Percentiles rank a stretch among this genome's conserved stretches.
Evolutionary conservation across 2,329 filamentous ascomycete species (phyloP).

Genomic region (Fusarium torreyae): DNA sequence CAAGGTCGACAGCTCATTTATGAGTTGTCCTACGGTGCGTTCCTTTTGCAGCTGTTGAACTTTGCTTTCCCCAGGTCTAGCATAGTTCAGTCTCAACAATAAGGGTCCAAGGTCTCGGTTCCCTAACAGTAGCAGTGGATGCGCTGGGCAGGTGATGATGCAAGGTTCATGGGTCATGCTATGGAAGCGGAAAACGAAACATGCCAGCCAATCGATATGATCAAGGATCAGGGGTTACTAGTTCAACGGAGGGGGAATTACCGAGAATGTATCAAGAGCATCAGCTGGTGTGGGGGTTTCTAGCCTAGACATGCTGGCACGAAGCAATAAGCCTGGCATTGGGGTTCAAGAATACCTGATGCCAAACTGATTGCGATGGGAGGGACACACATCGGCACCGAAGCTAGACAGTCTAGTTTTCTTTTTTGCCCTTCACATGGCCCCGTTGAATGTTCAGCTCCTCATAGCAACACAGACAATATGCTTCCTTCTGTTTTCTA

Average conservation of each 20-base stretch:
- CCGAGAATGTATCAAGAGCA: conserved; percentile 24
- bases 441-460: too few relatives aligned
- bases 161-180: conserved; percentile 36
- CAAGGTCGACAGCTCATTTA: too few relatives aligned
- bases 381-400: conserved; percentile 7
- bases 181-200: conserved; percentile 28
- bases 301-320: conserved; percentile 2
- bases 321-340: neutral
- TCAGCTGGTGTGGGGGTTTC: conserved; percentile 34
- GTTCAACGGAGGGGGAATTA: conserved; percentile 17
- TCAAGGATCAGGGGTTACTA: conserved; percentile 29
- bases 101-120: conserved; percentile 39
- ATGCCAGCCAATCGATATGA: conserved; percentile 26
- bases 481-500: neutral
- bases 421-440: neutral
- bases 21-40: neutral
- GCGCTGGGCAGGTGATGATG: conserved; percentile 33
- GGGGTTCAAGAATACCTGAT: neutral
- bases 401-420: neutral
- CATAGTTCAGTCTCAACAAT: conserved; percentile 27
- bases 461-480: neutral
- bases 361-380: conserved; percentile 3
- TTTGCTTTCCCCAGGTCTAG: conserved; percentile 25
- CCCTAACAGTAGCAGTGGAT: conserved; percentile 4
- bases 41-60: neutral